Base-by-base conservation (phyloP, 192 early-diverging fungal genomes). In the Phycomyces nitens region DNA sequence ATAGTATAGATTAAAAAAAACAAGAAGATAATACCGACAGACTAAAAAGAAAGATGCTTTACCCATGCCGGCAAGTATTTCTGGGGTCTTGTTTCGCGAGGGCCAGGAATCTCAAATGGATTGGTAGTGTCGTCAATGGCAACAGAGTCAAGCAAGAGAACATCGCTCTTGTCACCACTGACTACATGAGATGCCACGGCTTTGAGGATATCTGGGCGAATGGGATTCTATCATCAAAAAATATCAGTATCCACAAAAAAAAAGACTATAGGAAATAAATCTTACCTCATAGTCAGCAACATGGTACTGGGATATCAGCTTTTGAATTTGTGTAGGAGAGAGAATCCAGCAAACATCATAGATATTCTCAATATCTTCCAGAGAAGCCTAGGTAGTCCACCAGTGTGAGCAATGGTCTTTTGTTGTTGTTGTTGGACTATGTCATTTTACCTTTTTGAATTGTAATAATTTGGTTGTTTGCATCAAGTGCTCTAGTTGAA, bases 261-360 rank as follows among this genome's bases (percentile, higher is more conserved):
- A 65, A 43, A 21, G 16, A 18, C 24, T 21, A 24, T 27, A 14
- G 6, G 10, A 3, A 9, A 22, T 44, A 0, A 21, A 22, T 26
- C 6, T 54, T 62, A 90, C 89, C 70, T 99, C 97, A 71, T 96
- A 97, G 76, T 99, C 97, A 5, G 94, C 91, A 58, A 95, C 90
- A 64, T 89, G 88, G 70, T 98, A 98, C 68, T 97, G 88, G 11
- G 90, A 90, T 34, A 99, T 87, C 42, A 99, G 77, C 84, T 98
- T 98, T 80, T 96, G 94, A 77, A 99, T 94, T 78, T 99, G 98
- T 6, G 92, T 90, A 6, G 94, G 89, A 64, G 95, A 95, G 65
- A 99, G 81, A 71, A 97, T 81, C 83, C 93, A 96, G 78, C 95
- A 97, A 20, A 98, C 95, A 80, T 97, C 96, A 65, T 98, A 98